A percentile compares a stretch with the other conserved stretches of the same genome.
phyloP scores from a whole-genome alignment of 75 land plant species.

The Gnetum montanum region DNA sequence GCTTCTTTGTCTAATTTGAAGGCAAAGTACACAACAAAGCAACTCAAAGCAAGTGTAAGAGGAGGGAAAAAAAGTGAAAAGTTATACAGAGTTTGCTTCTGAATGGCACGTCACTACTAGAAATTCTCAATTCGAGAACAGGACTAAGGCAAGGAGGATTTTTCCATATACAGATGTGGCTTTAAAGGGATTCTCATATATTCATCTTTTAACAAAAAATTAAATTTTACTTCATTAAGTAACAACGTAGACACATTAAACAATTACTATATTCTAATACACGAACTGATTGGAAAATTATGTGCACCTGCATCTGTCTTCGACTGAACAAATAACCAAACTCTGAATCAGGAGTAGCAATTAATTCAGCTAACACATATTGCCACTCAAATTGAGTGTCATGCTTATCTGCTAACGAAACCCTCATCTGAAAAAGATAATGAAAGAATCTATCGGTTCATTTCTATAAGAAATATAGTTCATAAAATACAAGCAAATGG shows the following conservation, averaged over 20 bases:
- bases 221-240: background rate
- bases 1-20: no score
- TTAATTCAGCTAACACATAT: conserved; percentile 62
- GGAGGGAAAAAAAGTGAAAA: no score
- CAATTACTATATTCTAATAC: background rate
- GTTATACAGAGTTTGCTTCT: background rate
- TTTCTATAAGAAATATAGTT: background rate
- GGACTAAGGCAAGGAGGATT: background rate
- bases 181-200: background rate
- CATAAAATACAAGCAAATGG: background rate
- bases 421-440: conserved; percentile 43
- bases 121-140: background rate
- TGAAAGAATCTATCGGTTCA: background rate
- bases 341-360: conserved; percentile 52
- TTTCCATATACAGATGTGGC: background rate
- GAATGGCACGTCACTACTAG: background rate
- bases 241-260: background rate
- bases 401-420: conserved; percentile 42
- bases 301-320: conserved; percentile 74
- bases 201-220: background rate
- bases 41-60: no score
- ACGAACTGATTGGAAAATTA: background rate
- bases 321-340: conserved; percentile 75
- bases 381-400: conserved; percentile 32
- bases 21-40: no score